Percentiles rank a stretch among this genome's conserved stretches.
Evolutionary conservation across 1,139 yeast genomes (phyloP).

Genomic region (Candida albicans): DNA sequence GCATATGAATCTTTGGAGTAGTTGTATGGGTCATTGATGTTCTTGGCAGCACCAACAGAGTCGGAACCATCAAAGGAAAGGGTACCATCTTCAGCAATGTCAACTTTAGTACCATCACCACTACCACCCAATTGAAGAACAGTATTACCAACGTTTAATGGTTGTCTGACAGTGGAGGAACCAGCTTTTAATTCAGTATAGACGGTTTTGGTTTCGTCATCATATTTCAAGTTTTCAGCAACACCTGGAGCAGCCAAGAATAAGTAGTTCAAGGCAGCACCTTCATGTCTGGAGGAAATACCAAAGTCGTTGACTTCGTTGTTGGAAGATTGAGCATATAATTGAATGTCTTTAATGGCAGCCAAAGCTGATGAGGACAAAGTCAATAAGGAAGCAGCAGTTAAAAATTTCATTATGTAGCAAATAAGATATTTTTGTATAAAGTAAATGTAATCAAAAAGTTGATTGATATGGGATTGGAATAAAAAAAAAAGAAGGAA

Average conservation of each 20-base stretch:
- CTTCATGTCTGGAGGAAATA: constrained; percentile 45
- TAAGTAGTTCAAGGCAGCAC: constrained; percentile 55
- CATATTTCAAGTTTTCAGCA: constrained; percentile 37
- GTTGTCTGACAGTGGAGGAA: constrained; percentile 1
- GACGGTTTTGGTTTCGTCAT: constrained; percentile 53
- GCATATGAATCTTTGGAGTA: constrained; percentile 32
- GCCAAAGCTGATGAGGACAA: constrained; percentile 24
- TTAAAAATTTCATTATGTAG: constrained; percentile 20
- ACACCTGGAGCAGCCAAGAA: constrained; percentile 25
- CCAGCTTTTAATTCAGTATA: constrained; percentile 23
- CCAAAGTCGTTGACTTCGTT: constrained; percentile 26
- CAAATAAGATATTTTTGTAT: too few relatives aligned
- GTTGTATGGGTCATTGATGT: constrained; percentile 43
- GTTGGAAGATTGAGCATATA: constrained; percentile 24
- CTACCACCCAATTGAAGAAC: constrained; percentile 18
- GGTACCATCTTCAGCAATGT: constrained; percentile 22
- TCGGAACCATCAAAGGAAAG: constrained; percentile 31
- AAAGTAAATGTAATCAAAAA: too few relatives aligned
- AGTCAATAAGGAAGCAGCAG: constrained; percentile 17
- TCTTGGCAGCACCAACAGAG: constrained; percentile 38
- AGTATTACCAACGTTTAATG: constrained; percentile 10
- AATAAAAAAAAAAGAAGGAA: too few relatives aligned
- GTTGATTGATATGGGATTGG: too few relatives aligned
- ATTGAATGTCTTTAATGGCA: constrained; percentile 18
- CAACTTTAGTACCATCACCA: constrained; percentile 15